Percentiles rank a stretch among this genome's conserved stretches.
Conservation (phyloP, 768 basidiomycete species). For the Phallus indusiatus region DNA sequence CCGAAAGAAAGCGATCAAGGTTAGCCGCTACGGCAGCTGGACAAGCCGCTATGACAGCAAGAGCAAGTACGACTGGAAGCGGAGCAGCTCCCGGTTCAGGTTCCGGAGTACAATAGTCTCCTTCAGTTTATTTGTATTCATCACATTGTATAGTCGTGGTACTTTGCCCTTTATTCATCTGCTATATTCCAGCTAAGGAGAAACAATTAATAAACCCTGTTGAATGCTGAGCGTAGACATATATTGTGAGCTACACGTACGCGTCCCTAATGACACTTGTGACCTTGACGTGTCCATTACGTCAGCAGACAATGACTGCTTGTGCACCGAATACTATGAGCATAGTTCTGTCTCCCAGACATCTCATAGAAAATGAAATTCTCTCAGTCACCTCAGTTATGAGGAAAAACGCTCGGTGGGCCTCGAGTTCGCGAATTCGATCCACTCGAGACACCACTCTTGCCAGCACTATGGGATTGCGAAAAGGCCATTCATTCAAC, state of each 20-base stretch:
- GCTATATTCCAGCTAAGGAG: not conserved
- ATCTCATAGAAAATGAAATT: conserved; percentile 85
- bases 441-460: conserved; percentile 57
- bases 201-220: not conserved
- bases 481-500: conserved; percentile 42
- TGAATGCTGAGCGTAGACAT: not conserved
- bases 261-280: not conserved
- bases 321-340: not conserved
- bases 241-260: not conserved
- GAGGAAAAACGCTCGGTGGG: conserved; percentile 98
- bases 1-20: conserved; percentile 86
- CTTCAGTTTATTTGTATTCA: conserved; percentile 4
- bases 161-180: not conserved
- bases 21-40: conserved; percentile 87
- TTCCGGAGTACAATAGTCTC: conserved; percentile 10
- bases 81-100: conserved; percentile 10
- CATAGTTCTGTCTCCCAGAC: conserved; percentile 44
- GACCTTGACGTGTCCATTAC: not conserved
- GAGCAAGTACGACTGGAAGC: conserved; percentile 25
- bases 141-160: not conserved
- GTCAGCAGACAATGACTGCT: not conserved
- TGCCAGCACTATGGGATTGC: conserved; percentile 65
- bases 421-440: conserved; percentile 52
- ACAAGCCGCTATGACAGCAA: conserved; percentile 76
- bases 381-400: conserved; percentile 86